Evolutionary conservation across 768 basidiomycete species (phyloP).

Genomic region (Pleurotus eryngii): DNA sequence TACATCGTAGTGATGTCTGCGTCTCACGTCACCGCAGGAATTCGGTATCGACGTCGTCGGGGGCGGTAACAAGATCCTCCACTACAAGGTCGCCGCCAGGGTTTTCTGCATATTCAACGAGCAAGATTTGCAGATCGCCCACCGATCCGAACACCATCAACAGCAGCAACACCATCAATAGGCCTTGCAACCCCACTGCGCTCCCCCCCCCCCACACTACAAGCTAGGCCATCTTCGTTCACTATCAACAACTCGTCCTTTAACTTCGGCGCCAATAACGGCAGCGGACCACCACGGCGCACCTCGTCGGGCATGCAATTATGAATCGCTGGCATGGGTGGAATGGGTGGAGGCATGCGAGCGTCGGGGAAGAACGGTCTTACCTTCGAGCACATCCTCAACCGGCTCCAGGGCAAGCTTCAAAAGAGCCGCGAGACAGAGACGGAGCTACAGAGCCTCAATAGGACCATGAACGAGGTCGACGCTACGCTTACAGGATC

Average conservation of each 20-base stretch:
- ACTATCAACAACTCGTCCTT: conserved; percentile 9
- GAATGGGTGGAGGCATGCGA: conserved; percentile 70
- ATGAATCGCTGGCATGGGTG: conserved; percentile 67
- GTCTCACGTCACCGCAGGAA: conserved; percentile 53
- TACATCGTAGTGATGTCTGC: conserved; percentile 9
- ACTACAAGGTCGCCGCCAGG: conserved; percentile 97
- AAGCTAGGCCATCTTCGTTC: conserved; percentile 11
- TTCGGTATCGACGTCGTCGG: conserved; percentile 99
- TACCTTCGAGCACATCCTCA: conserved; percentile 90
- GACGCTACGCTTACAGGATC: conserved; percentile 87
- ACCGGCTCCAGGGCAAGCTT: conserved; percentile 87
- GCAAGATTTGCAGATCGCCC: conserved; percentile 77
- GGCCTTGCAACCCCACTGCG: conserved; percentile 25
- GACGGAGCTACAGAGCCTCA: conserved; percentile 75
- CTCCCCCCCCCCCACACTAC: conserved; percentile 14
- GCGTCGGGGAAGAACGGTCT: conserved; percentile 74
- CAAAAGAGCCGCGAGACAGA: conserved; percentile 94
- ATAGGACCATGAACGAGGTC: conserved; percentile 82
- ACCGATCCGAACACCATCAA: conserved; percentile 67
- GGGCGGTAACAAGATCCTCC: conserved; percentile 97
- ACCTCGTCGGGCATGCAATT: conserved; percentile 21
- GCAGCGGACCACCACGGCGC: conserved; percentile 25
- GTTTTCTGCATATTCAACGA: conserved; percentile 86
- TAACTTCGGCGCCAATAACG: conserved; percentile 15
- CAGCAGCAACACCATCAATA: conserved; percentile 43